Percentiles rank a stretch among this genome's conserved stretches.
Evolutionary conservation across 1,139 yeast genomes (phyloP).

Genomic region (Taiozyma sp.): DNA sequence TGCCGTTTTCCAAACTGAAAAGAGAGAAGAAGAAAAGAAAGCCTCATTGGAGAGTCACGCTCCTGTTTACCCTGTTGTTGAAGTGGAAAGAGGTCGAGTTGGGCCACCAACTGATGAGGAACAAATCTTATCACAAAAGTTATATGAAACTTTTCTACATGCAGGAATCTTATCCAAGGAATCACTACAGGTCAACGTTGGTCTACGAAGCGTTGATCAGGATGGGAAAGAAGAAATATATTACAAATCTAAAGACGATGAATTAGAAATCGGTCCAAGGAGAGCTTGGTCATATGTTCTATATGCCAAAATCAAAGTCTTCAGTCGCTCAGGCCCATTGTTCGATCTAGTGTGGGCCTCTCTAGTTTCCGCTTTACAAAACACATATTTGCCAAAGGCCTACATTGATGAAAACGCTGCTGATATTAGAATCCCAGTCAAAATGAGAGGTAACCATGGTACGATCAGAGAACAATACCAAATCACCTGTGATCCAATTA

Average conservation of each 20-base stretch:
- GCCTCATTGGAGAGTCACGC: constrained; percentile 28
- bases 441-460: constrained; percentile 47
- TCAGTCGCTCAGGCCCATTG: constrained; percentile 78
- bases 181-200: constrained; percentile 45
- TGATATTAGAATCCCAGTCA: constrained; percentile 46
- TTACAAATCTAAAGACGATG: constrained; percentile 34
- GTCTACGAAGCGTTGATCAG: constrained; percentile 43
- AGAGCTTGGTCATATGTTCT: constrained; percentile 58
- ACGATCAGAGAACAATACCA: constrained; percentile 40
- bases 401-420: constrained; percentile 55
- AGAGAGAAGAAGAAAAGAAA: constrained; percentile 10
- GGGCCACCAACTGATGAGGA: constrained; percentile 92
- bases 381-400: constrained; percentile 61
- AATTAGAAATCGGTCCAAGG: constrained; percentile 30
- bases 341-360: constrained; percentile 77
- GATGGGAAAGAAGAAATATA: constrained; percentile 32
- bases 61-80: constrained; percentile 73
- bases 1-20: constrained; percentile 32
- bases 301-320: constrained; percentile 71
- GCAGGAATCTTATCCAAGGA: constrained; percentile 46
- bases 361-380: constrained; percentile 56
- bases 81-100: constrained; percentile 67
- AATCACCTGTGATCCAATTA: constrained; percentile 39
- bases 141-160: constrained; percentile 56
- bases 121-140: constrained; percentile 69